A percentile compares a stretch with the other conserved stretches of the same genome.
Conservation (phyloP, 345 rosid species). For the Sapria himalayana region DNA sequence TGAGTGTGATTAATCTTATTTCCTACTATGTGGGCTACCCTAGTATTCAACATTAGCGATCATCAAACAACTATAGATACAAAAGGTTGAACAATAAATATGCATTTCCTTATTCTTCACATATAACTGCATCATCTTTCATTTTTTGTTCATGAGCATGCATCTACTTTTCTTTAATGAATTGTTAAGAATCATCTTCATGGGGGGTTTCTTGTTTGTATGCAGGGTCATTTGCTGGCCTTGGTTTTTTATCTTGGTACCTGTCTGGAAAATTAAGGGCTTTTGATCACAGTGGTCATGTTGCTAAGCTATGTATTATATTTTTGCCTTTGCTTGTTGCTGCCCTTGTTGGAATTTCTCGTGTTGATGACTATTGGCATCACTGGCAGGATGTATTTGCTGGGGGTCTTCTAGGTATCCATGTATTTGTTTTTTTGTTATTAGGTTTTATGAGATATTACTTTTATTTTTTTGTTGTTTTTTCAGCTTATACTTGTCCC, state of each 20-base stretch:
- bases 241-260: conserved; percentile 52
- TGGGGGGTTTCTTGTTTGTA: conserved; percentile 11
- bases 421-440: background rate
- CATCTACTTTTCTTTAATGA: conserved; percentile 3
- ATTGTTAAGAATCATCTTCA: background rate
- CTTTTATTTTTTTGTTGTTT: background rate
- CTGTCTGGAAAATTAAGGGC: conserved; percentile 58
- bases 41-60: no score
- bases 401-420: conserved; percentile 56
- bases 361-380: conserved; percentile 97
- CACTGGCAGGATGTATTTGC: conserved; percentile 95
- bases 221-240: conserved; percentile 91
- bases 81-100: no score
- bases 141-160: background rate
- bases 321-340: conserved; percentile 57
- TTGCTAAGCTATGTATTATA: conserved; percentile 68
- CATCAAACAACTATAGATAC: no score
- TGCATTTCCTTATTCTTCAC: no score
- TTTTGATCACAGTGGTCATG: conserved; percentile 71
- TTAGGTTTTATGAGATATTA: background rate
- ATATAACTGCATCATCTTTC: no score
- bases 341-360: conserved; percentile 60
- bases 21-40: no score
- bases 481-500: no score
- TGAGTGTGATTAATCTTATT: no score